Percentiles rank a stretch among this genome's conserved stretches.
Conservation (phyloP, 2,329 filamentous ascomycete genomes). For the Bimuria novae-zelandiae region DNA sequence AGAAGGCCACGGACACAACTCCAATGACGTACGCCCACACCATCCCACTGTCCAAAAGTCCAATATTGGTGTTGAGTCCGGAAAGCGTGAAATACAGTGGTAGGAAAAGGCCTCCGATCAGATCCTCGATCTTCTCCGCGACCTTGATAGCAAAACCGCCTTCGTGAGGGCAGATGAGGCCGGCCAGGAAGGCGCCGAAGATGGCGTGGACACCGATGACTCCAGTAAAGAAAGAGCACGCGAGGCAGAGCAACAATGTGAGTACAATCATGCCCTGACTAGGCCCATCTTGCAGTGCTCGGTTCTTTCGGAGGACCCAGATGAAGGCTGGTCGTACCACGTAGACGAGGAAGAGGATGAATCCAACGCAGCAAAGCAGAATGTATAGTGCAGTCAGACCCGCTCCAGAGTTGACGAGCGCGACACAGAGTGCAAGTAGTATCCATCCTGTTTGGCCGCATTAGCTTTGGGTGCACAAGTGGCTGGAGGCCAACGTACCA, state of each 20-base stretch:
- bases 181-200: constrained; percentile 89
- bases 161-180: constrained; percentile 87
- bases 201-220: constrained; percentile 94
- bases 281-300: constrained; percentile 84
- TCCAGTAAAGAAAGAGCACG: constrained; percentile 83
- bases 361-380: constrained; percentile 74
- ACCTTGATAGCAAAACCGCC: constrained; percentile 88
- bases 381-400: constrained; percentile 86
- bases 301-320: constrained; percentile 72
- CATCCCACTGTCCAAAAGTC: constrained; percentile 77
- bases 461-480: constrained; percentile 11
- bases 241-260: constrained; percentile 77
- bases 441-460: constrained; percentile 68
- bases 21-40: constrained; percentile 91
- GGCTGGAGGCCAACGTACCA: constrained; percentile 43
- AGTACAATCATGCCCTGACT: constrained; percentile 82
- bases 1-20: constrained; percentile 79
- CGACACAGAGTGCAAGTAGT: constrained; percentile 87
- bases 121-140: constrained; percentile 92
- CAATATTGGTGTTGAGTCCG: constrained; percentile 84
- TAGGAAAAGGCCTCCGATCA: constrained; percentile 80
- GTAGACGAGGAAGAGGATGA: constrained; percentile 74
- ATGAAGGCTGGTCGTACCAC: constrained; percentile 74
- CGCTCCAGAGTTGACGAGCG: constrained; percentile 83
- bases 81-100: constrained; percentile 94